Percentiles rank a stretch among this genome's conserved stretches.
phyloP scores from a whole-genome alignment of 371 early-diverging fungal species.

The Nematocida sp. region DNA sequence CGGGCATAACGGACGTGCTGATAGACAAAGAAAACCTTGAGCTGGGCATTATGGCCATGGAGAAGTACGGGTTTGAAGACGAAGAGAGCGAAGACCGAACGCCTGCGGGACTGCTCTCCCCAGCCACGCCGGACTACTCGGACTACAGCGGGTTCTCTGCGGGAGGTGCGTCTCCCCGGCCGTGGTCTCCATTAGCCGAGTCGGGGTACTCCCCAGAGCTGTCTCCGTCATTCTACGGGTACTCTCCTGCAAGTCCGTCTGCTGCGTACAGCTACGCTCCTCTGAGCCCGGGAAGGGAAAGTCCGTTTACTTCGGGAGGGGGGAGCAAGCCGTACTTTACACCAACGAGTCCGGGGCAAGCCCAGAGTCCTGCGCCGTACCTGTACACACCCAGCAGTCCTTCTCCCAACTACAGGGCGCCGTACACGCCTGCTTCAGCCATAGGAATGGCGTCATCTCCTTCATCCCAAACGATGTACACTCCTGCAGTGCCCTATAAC shows the following conservation, averaged over 20 bases:
- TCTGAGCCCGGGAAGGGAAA: neutral
- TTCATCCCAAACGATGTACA: neutral
- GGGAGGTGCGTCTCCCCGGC: neutral
- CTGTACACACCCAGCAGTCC: neutral
- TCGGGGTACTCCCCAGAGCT: neutral
- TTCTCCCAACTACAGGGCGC: neutral
- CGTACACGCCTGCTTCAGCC: conserved; percentile 1
- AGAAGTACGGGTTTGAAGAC: conserved; percentile 56
- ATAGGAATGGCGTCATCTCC: neutral
- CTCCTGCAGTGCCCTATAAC: neutral
- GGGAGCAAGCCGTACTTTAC: neutral
- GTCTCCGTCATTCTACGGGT: no score
- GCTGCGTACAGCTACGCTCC: neutral
- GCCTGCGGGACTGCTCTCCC: conserved; percentile 8
- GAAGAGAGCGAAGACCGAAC: conserved; percentile 38
- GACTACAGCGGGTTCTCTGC: neutral
- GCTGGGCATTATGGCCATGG: conserved; percentile 43
- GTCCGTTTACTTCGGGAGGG: neutral
- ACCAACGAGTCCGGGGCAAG: neutral
- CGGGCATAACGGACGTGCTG: conserved; percentile 80
- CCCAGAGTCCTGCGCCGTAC: neutral
- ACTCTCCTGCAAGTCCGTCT: no score
- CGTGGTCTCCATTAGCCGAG: neutral
- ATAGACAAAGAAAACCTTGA: conserved; percentile 61
- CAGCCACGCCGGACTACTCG: neutral